Conservation (phyloP, 176 grass and related monocot genomes). For the Musa itinerans region DNA sequence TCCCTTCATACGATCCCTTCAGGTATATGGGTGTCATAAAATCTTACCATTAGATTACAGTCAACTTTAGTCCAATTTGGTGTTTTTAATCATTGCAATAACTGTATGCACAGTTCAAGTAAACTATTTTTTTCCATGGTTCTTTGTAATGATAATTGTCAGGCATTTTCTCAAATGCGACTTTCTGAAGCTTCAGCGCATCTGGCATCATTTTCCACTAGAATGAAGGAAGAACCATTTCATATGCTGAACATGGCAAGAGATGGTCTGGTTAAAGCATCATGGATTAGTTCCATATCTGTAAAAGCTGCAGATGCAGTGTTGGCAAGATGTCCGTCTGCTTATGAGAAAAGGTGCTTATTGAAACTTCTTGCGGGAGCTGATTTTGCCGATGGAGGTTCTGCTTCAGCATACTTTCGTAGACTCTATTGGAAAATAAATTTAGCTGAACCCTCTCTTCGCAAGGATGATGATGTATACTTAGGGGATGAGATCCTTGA, state of each 20-base stretch:
- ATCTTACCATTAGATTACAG: not conserved
- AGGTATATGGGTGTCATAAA: slow-evolving; percentile 39
- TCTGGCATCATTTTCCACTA: slow-evolving; percentile 66
- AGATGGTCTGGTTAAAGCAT: slow-evolving; percentile 49
- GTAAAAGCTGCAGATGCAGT: slow-evolving; percentile 86
- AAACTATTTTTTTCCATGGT: slow-evolving; percentile 22
- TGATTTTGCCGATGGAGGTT: slow-evolving; percentile 88
- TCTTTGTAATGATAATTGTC: slow-evolving; percentile 23
- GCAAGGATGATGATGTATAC: slow-evolving; percentile 53
- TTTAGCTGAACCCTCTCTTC: slow-evolving; percentile 57
- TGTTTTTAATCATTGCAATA: not conserved
- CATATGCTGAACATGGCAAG: slow-evolving; percentile 33
- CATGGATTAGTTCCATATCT: slow-evolving; percentile 68
- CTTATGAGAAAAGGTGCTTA: slow-evolving; percentile 82
- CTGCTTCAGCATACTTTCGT: slow-evolving; percentile 64
- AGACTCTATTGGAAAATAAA: slow-evolving; percentile 88
- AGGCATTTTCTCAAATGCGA: slow-evolving; percentile 99
- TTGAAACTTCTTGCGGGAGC: slow-evolving; percentile 67
- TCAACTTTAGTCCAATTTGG: not conserved
- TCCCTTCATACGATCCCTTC: slow-evolving; percentile 72
- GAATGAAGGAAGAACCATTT: slow-evolving; percentile 70
- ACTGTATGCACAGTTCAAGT: not conserved
- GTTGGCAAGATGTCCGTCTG: slow-evolving; percentile 70
- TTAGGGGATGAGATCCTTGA: slow-evolving; percentile 67
- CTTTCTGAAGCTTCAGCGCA: slow-evolving; percentile 71